Base-by-base conservation (phyloP, 805 yeast species). In the Jamesozyma piceae region DNA sequence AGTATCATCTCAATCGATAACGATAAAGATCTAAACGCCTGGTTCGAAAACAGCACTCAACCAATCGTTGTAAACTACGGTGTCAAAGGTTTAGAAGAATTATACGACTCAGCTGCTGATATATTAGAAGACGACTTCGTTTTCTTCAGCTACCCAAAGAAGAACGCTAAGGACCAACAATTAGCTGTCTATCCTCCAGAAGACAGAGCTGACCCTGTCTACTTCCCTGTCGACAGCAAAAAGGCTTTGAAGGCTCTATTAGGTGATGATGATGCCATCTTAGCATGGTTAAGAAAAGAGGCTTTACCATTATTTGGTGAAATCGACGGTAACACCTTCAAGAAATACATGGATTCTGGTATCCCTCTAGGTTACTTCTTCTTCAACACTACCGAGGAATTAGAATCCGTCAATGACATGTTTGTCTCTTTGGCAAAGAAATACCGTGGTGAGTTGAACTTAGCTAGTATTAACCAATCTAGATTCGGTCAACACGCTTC, bases 291-390 rank as follows among this genome's bases (percentile, higher is more conserved):
- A 9, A 50, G 45, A 24, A 45, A 46, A n/a, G 54, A 57, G 46
- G 46, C 59, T 22, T 47, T 57, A 33, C 62, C 62, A 28, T 49
- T 46, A 37, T 57, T 57, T 24, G 60, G 56, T 59, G 97, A 88
- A 66, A 77, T 92, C 50, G 78, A 78, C 58, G 92, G 95, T 51
- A 71, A 75, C 44, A 82, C 94, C 50, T 92, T 82, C 75, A 69
- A 74, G 65, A 60, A 72, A 31, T 92, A 89, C 72, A 76, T 84
- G 74, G 67, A 72, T 45, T 68, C 87, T 44, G 74, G 77, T 34
- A 52, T 78, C 44, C 98, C 98, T 49, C 68, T 92, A 53, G 94
- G 87, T 43, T 92, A 89, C 73, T 78, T 84, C 64, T 92, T 92
- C 71, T 86, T 83, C 70, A 79, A 74, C 50, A 65, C 74, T 38